Percentiles rank a stretch among this genome's conserved stretches.
phyloP scores from a whole-genome alignment of 768 basidiomycete genomes.

The Myochromella boudieri region DNA sequence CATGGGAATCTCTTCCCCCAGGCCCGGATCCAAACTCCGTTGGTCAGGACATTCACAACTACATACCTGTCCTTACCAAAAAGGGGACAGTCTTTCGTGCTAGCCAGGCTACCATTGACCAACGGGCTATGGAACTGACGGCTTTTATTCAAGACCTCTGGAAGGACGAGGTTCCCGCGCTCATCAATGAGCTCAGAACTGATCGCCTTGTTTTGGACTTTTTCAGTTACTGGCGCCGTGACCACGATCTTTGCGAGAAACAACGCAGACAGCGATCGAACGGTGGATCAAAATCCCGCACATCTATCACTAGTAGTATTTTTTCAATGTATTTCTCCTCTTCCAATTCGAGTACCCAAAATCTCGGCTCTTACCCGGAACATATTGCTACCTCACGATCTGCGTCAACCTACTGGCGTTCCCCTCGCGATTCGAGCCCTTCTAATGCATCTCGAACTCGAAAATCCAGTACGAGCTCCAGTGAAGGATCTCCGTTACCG shows the following conservation, averaged over 20 bases:
- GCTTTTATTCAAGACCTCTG: slow-evolving; percentile 62
- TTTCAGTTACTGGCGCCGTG: slow-evolving; percentile 76
- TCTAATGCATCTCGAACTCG: slow-evolving; percentile 9
- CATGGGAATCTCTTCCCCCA: slow-evolving; percentile 82
- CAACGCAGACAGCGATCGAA: slow-evolving; percentile 28
- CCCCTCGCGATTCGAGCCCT: slow-evolving; percentile 2
- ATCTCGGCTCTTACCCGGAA: slow-evolving; percentile 16
- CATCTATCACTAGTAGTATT: slow-evolving; percentile 52
- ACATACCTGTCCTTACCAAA: slow-evolving; percentile 68
- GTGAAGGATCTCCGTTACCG: slow-evolving; percentile 17
- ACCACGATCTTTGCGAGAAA: slow-evolving; percentile 57
- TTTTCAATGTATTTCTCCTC: slow-evolving; percentile 63
- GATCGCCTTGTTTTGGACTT: slow-evolving; percentile 66
- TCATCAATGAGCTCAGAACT: slow-evolving; percentile 64
- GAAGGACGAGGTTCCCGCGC: slow-evolving; percentile 57
- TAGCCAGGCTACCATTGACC: slow-evolving; percentile 63
- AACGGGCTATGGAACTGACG: slow-evolving; percentile 59
- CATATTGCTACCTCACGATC: slow-evolving; percentile 16
- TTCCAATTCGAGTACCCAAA: slow-evolving; percentile 26
- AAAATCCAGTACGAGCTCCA: slow-evolving; percentile 18
- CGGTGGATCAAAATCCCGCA: slow-evolving; percentile 29
- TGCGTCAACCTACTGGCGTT: slow-evolving; percentile 14
- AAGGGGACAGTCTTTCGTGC: slow-evolving; percentile 73
- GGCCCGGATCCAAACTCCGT: slow-evolving; percentile 79
- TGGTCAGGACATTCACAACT: slow-evolving; percentile 63